Percentiles rank a stretch among this genome's conserved stretches.
phyloP scores from a whole-genome alignment of 2,329 filamentous ascomycete species.

The Sclerotinia spermophila region DNA sequence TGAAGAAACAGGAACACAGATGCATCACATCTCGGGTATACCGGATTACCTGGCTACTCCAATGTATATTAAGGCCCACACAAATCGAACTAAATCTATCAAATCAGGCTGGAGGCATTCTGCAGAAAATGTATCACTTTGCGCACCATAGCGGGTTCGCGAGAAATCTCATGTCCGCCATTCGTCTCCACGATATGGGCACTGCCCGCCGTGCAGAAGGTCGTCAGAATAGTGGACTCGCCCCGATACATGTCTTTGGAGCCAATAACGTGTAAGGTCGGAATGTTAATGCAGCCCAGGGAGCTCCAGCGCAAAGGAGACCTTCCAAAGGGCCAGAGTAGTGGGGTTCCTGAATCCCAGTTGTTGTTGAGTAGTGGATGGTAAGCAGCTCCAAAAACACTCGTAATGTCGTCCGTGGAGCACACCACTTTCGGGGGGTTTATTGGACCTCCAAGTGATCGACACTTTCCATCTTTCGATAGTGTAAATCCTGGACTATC shows the following conservation, averaged over 20 bases:
- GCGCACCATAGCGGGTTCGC: background rate
- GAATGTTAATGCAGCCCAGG: background rate
- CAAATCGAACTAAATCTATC: background rate
- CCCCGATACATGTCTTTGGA: background rate
- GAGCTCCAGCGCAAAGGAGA: background rate
- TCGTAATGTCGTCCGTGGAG: background rate
- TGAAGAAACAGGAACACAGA: background rate
- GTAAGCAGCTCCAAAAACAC: background rate
- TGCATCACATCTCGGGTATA: background rate
- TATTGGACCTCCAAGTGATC: background rate
- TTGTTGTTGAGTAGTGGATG: background rate
- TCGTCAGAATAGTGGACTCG: background rate
- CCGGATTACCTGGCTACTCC: background rate
- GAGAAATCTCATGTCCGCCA: background rate
- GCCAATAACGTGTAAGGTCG: background rate
- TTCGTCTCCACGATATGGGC: background rate
- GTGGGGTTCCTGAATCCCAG: background rate
- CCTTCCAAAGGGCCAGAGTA: background rate
- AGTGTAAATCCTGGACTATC: background rate
- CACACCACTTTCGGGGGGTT: background rate
- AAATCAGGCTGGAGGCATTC: background rate
- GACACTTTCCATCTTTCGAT: background rate
- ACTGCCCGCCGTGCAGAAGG: background rate
- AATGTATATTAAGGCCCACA: background rate
- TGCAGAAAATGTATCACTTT: background rate